Conservation (phyloP, 345 rosid genomes). For the Iberis pinnata region DNA sequence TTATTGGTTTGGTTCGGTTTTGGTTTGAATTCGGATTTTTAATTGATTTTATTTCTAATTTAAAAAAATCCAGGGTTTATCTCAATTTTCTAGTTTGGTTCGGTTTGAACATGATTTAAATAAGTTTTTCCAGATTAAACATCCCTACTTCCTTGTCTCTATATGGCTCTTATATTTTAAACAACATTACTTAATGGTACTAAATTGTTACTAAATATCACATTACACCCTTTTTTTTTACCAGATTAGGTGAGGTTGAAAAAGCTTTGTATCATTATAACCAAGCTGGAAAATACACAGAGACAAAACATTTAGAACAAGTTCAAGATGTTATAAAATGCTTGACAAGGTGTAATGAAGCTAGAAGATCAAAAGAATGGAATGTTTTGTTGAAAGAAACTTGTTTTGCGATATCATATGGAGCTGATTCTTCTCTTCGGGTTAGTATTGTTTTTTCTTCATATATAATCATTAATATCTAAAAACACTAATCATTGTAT, state of each 20-base stretch:
- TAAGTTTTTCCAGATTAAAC: too few species aligned
- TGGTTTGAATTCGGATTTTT: too few species aligned
- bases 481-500: too few species aligned
- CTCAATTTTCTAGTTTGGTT: too few species aligned
- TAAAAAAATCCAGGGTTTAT: too few species aligned
- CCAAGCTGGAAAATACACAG: conserved; percentile 32
- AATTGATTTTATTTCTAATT: too few species aligned
- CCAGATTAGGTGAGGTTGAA: conserved; percentile 60
- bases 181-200: background rate
- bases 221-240: background rate
- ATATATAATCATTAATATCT: too few species aligned
- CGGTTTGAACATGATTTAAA: too few species aligned
- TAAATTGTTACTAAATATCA: background rate
- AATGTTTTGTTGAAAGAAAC: conserved; percentile 41
- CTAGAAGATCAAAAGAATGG: conserved; percentile 48
- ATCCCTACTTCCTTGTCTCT: too few species aligned
- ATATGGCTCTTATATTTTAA: background rate
- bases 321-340: conserved; percentile 40
- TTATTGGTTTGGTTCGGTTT: too few species aligned
- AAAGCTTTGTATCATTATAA: conserved; percentile 52
- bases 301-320: conserved; percentile 37
- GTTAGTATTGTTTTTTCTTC: conserved; percentile 27
- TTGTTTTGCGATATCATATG: conserved; percentile 36
- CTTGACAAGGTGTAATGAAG: conserved; percentile 35
- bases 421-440: conserved; percentile 58